Evolutionary conservation across 176 grass and related monocot species (phyloP).

Genomic region (Carex littledalei): DNA sequence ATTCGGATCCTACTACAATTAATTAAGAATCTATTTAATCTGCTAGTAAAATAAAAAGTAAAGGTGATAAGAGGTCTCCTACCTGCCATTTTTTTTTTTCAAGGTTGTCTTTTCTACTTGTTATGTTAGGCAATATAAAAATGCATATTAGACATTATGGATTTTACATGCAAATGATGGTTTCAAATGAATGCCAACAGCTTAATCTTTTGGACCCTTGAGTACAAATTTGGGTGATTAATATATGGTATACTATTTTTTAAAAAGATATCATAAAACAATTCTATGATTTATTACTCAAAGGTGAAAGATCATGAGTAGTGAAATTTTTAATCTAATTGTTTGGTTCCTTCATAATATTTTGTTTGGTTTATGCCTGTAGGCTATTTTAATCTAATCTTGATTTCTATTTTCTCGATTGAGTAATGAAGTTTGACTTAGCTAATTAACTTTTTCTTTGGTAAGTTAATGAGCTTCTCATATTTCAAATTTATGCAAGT

Average conservation of each 20-base stretch:
- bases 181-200: not conserved
- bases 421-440: not conserved
- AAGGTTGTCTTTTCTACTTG: not conserved
- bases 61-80: not conserved
- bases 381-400: not conserved
- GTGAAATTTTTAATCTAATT: not conserved
- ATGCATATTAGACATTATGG: not conserved
- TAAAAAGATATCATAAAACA: not conserved
- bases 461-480: not conserved
- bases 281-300: not conserved
- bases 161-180: not conserved
- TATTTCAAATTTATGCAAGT: not conserved
- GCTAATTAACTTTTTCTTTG: not conserved
- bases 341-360: not conserved
- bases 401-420: not conserved
- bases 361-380: not conserved
- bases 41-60: too few species aligned
- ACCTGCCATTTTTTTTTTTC: not conserved
- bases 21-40: too few species aligned
- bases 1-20: too few species aligned
- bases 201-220: not conserved
- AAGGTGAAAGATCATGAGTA: not conserved
- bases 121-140: not conserved
- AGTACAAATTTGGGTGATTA: not conserved
- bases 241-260: not conserved